Conservation (phyloP, 257 asterid genomes). For the Nicotiana knightiana region DNA sequence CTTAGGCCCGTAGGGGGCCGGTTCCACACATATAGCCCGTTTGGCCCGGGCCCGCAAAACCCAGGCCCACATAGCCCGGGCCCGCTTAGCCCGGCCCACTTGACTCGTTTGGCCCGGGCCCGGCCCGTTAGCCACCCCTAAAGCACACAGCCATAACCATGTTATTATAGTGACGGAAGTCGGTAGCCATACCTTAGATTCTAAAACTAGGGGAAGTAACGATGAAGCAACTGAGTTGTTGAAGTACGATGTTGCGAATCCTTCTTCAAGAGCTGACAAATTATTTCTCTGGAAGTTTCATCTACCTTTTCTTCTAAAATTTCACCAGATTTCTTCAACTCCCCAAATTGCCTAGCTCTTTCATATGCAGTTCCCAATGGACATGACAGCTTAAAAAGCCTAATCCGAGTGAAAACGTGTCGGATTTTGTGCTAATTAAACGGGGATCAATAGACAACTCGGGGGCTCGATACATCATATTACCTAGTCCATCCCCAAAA, state of each 20-base stretch:
- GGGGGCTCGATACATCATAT: background rate
- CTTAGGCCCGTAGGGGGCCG: no score
- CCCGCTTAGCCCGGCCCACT: no score
- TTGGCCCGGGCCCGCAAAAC: no score
- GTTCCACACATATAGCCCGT: no score
- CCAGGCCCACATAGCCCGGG: no score
- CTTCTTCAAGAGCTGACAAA: background rate
- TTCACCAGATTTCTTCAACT: background rate
- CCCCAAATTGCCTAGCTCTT: background rate
- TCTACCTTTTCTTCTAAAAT: no score
- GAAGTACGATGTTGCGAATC: background rate
- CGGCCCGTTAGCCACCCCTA: no score
- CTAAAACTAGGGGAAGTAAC: background rate
- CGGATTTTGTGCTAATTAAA: background rate
- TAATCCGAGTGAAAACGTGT: background rate
- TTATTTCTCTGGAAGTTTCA: background rate
- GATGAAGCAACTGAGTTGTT: background rate
- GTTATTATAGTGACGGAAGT: no score
- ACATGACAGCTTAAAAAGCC: background rate
- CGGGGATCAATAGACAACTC: background rate
- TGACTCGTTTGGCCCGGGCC: no score
- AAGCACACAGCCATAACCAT: no score
- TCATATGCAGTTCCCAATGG: background rate
- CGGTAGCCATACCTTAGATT: background rate
- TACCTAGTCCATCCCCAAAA: background rate